Evolutionary conservation across 345 rosid genomes (phyloP), one percentile per base, ranked within the genome.

Genomic region (Pistacia atlantica): DNA sequence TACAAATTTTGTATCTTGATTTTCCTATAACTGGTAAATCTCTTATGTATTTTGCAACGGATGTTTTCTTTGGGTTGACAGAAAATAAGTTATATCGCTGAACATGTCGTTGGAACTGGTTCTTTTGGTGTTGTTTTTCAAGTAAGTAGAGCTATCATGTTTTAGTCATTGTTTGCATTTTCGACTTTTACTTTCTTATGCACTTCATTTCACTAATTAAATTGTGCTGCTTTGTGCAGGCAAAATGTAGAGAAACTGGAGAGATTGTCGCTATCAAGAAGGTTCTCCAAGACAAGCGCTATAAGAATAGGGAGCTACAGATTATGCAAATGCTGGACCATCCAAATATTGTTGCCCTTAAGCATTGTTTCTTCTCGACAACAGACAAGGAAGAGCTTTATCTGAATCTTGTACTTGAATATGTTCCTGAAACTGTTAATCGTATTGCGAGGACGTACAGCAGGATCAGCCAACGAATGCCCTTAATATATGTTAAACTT

Each of bases 21-120:
- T 12, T 72, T 38, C 66, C 28, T 31, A 8, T 63, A 18, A 28
- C 52, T 74, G 67, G 28, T 71, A 28, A 65, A 57, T 68, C 33
- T 75, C 33, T 58, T 66, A 56, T 65, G 45, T 72, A 37, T 59
- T 74, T 79, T 72, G 72, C 69, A 70, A 62, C 11, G 22, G 55
- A 5, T 85, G 22, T 75, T 61, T 68, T 79, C 42, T 80, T 82
- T 79, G 75, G 61, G 75, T 80, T 72, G 72, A 65, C 88, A 96
- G 99, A 86, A 91, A 67, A 84, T 93, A 82, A 90, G 94, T 61
- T 96, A 92, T 82, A 92, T 88, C 78, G 93, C 98, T 65, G 98
- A 96, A 84, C 97, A 90, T 76, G 99, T 92, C 72, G 84, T 92
- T 78, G 99, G 99, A 67, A 93, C 98, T n/a, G 98, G 99, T 73